These are phyloP conservation scores for Moniliophthora roreri DNA, from an alignment of 1,284 basidiomycete species.

Conservation along the genomic window DNA sequence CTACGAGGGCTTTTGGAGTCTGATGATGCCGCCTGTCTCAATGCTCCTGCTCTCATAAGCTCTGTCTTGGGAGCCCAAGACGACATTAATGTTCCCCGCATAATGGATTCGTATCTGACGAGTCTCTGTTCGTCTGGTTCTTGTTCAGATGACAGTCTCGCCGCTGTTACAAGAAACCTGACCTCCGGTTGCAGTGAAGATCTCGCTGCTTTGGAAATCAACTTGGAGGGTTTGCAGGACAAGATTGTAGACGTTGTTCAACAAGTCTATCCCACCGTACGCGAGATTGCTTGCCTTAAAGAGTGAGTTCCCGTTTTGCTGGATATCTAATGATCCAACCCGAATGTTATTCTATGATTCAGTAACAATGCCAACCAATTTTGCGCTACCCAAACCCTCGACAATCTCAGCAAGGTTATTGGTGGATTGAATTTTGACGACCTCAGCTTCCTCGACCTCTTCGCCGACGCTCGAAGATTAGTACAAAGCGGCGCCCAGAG, in stretches of 20 bases:
- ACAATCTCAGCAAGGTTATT: conserved; percentile 40
- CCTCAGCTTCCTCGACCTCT: conserved; percentile 25
- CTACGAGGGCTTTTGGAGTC: conserved; percentile 22
- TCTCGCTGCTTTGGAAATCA: conserved; percentile 34
- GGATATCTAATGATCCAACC: not conserved
- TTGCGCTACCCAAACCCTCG: conserved; percentile 52
- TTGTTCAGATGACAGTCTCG: conserved; percentile 32
- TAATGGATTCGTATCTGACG: conserved; percentile 23
- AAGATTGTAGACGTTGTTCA: conserved; percentile 38
- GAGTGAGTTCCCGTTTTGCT: conserved; percentile 42
- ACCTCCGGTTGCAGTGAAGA: conserved; percentile 49
- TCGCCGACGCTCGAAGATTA: conserved; percentile 24
- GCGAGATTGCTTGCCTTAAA: conserved; percentile 52
- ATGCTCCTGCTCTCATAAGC: conserved; percentile 23
- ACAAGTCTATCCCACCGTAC: conserved; percentile 46
- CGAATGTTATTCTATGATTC: conserved; percentile 6
- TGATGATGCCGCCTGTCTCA: conserved; percentile 29
- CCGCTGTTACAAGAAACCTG: conserved; percentile 39
- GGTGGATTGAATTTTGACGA: conserved; percentile 33
- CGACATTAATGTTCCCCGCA: conserved; percentile 2
- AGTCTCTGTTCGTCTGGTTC: conserved; percentile 28
- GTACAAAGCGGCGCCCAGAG: conserved; percentile 26
- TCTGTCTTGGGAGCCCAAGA: conserved; percentile 17
- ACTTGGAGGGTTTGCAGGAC: conserved; percentile 16
- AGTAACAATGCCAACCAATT: conserved; percentile 40